Conservation (phyloP, 169 alveolate genomes). For the Babesia divergens region DNA sequence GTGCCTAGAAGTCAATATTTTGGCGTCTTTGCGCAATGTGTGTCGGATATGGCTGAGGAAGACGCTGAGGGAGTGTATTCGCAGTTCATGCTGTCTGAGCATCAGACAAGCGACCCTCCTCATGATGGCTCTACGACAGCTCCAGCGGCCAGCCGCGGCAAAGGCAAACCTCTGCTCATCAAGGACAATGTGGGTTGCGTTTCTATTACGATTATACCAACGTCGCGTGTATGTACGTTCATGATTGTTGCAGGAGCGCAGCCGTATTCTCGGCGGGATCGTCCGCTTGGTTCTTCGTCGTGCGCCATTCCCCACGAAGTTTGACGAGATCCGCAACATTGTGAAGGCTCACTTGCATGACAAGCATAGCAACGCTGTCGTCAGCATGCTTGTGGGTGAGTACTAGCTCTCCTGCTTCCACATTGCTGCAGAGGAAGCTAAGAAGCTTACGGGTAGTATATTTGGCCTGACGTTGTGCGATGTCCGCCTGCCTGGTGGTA, state of each 20-base stretch:
- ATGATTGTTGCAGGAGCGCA: conserved; percentile 42
- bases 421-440: conserved; percentile 43
- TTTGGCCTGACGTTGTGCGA: conserved; percentile 55
- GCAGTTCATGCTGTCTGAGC: conserved; percentile 53
- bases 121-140: not conserved
- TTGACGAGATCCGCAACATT: conserved; percentile 48
- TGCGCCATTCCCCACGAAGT: conserved; percentile 53
- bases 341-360: conserved; percentile 28
- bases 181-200: conserved; percentile 4
- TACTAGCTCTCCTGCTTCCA: not conserved
- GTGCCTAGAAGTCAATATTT: no score
- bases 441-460: not conserved
- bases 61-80: conserved; percentile 36
- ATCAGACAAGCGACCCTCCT: not conserved
- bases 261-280: conserved; percentile 21
- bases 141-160: not conserved
- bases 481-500: conserved; percentile 28
- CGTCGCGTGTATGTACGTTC: no score
- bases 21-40: no score
- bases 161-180: not conserved
- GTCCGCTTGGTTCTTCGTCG: conserved; percentile 41
- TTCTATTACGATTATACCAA: no score
- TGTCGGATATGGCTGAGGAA: conserved; percentile 1
- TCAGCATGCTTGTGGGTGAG: conserved; percentile 21
- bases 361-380: not conserved